Evolutionary conservation across 2,329 filamentous ascomycete species (phyloP), one percentile per base, ranked within the genome.

Genomic region (Pleoardoris graminearum): DNA sequence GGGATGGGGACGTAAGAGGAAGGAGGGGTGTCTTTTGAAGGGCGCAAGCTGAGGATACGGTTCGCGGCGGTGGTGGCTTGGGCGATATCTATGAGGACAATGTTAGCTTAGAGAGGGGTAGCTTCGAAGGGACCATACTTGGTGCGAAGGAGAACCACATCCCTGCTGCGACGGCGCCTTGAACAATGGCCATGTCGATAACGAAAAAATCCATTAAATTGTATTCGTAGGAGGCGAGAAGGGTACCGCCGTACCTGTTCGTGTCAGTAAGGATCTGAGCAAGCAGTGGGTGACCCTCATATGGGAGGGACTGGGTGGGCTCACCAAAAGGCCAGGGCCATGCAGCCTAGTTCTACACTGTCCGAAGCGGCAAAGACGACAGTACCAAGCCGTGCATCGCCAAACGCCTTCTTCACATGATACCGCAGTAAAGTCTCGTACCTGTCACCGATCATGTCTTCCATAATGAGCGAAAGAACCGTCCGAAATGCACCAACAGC

Each of bases 401-500:
- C 78, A 56, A 83, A 86, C 0, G 88, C 86, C 2, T 76, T 69
- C 1, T 63, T 71, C 12, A 88, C 82, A 62, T 91, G 88, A 1
- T 77, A 69, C 3, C 73, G 69, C 7, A 91, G 79, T 2, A 90
- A 77, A 0, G 56, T 66, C 16, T 82, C 74, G 61, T 91, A 92
- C 29, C 86, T 80, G 3, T 78, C 65, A 36, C 81, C 78, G 53
- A 91, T 89, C 12, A 79, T 76, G 51, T 85, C 79, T 66, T 91
- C 88, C 64, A 91, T 82, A 1, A 85, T 88, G 16, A 91, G 77
- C 1, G 86, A 81, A 0, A 85, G 76, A 4, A 91, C 88, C 0
- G 89, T 91, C 8, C 88, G 80, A 68, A 90, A 89, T 0, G 88
- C 88, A 1, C 85, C 81, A 35, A 91, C 88, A 3, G 87, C 83